Percentiles rank a stretch among this genome's conserved stretches.
Conservation (phyloP, 768 basidiomycete species). For the Termitomyces sp. region DNA sequence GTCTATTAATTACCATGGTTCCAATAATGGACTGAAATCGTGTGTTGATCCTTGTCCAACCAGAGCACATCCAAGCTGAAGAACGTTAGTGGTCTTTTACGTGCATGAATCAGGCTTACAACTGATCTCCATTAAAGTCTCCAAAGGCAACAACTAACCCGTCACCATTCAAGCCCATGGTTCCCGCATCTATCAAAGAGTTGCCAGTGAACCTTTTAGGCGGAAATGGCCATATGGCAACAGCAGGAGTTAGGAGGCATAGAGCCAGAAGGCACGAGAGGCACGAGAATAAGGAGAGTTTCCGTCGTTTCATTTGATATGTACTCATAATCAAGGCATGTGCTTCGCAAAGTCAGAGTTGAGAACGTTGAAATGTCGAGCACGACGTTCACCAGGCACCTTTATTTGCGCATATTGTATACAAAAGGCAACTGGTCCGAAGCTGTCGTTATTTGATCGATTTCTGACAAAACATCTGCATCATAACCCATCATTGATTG, state of each 20-base stretch:
- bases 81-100: neutral
- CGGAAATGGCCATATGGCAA: slow-evolving; percentile 70
- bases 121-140: slow-evolving; percentile 95
- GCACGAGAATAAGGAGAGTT: neutral
- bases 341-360: neutral
- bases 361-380: neutral
- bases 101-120: slow-evolving; percentile 45
- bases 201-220: slow-evolving; percentile 84
- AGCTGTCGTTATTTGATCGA: neutral
- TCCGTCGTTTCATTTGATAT: slow-evolving; percentile 6
- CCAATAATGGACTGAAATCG: slow-evolving; percentile 78
- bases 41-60: slow-evolving; percentile 71
- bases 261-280: neutral
- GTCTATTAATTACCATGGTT: slow-evolving; percentile 53
- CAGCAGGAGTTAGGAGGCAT: slow-evolving; percentile 4
- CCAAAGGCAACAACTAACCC: slow-evolving; percentile 84
- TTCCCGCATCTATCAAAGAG: slow-evolving; percentile 71
- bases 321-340: slow-evolving; percentile 10
- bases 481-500: neutral
- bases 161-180: slow-evolving; percentile 68
- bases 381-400: neutral
- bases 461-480: neutral
- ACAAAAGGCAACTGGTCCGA: neutral
- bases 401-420: slow-evolving; percentile 5
- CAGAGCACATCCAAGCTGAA: slow-evolving; percentile 74